Percentiles rank a stretch among this genome's conserved stretches.
Evolutionary conservation across 345 rosid species (phyloP).

Genomic region (Toxicodendron radicans): DNA sequence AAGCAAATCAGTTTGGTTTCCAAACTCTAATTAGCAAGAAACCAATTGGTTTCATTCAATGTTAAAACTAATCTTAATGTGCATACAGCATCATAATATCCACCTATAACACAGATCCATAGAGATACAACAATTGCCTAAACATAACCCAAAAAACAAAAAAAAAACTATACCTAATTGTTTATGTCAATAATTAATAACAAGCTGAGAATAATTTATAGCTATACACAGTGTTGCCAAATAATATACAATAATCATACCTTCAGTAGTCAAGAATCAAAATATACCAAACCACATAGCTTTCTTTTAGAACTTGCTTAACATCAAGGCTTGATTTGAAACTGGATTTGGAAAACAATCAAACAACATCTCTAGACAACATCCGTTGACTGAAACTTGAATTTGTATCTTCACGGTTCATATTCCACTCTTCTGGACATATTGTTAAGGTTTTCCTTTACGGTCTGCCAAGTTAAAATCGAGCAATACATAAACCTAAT

Average conservation of each 20-base stretch:
- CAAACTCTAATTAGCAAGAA: too few relatives aligned
- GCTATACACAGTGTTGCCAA: neutral
- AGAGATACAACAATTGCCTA: too few relatives aligned
- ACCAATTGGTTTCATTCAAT: too few relatives aligned
- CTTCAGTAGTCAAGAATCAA: neutral
- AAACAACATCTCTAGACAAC: neutral
- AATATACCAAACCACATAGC: neutral
- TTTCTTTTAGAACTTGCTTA: neutral
- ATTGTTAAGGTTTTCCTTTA: neutral
- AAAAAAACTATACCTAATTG: neutral
- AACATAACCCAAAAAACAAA: too few relatives aligned
- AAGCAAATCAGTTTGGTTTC: too few relatives aligned
- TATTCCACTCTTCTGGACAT: neutral
- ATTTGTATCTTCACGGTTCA: constrained; percentile 1
- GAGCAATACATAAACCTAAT: neutral
- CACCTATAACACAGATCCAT: too few relatives aligned
- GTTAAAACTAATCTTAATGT: too few relatives aligned
- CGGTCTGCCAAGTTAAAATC: neutral
- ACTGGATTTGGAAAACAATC: neutral
- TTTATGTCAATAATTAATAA: neutral
- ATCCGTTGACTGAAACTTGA: constrained; percentile 5
- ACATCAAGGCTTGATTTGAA: neutral
- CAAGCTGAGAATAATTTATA: neutral
- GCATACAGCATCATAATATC: too few relatives aligned
- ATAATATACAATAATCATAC: neutral